Conservation (phyloP, 768 basidiomycete species). For the Russula virescens region DNA sequence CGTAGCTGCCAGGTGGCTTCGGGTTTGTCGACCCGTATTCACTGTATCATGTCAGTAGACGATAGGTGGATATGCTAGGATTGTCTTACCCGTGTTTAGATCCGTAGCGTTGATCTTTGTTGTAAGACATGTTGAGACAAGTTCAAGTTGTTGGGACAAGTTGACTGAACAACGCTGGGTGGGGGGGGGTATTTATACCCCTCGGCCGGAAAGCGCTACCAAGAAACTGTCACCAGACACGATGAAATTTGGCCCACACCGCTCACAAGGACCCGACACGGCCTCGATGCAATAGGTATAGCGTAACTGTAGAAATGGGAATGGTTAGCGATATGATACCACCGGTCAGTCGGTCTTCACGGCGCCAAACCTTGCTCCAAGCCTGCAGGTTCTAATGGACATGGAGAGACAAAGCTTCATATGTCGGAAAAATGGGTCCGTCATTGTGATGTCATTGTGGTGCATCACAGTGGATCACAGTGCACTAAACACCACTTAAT, state of each 20-base stretch:
- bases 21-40: not conserved
- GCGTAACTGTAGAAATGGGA: not conserved
- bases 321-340: not conserved
- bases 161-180: too few species aligned
- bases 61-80: not conserved
- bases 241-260: not conserved
- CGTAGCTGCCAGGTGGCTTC: not conserved
- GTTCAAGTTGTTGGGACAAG: too few species aligned
- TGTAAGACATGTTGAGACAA: conserved; percentile 19
- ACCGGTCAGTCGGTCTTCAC: not conserved
- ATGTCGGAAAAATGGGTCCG: too few species aligned
- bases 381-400: not conserved
- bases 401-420: too few species aligned
- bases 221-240: not conserved
- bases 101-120: conserved; percentile 4
- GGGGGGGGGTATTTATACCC: not conserved
- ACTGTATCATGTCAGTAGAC: not conserved
- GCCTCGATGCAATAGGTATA: not conserved
- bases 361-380: not conserved
- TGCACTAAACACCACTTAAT: too few species aligned
- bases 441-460: too few species aligned
- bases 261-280: too few species aligned
- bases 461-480: too few species aligned
- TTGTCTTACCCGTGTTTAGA: not conserved
- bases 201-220: not conserved